phyloP scores from a whole-genome alignment of 768 basidiomycete species.

The Mycena galericulata region DNA sequence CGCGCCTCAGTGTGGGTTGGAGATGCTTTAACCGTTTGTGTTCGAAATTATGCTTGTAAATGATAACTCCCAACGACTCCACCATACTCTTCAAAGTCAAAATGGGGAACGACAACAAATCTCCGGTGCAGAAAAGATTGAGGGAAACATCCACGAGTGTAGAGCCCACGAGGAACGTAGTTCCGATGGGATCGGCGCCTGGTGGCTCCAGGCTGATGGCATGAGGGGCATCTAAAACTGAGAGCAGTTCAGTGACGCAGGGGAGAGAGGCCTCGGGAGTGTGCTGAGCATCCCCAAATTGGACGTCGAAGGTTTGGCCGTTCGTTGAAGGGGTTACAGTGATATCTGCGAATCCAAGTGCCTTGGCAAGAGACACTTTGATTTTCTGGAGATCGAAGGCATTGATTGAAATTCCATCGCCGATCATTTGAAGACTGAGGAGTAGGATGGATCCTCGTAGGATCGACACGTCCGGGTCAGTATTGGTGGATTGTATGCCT shows the following conservation, averaged over 20 bases:
- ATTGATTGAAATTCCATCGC: slow-evolving; percentile 70
- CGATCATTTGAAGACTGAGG: slow-evolving; percentile 74
- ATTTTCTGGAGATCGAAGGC: slow-evolving; percentile 66
- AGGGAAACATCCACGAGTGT: slow-evolving; percentile 73
- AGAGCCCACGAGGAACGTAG: slow-evolving; percentile 67
- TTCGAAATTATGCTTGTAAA: slow-evolving; percentile 83
- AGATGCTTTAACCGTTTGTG: slow-evolving; percentile 64
- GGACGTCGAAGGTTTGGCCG: slow-evolving; percentile 65
- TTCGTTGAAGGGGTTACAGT: slow-evolving; percentile 57
- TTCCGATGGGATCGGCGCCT: slow-evolving; percentile 55
- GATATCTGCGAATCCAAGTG: slow-evolving; percentile 68
- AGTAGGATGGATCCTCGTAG: slow-evolving; percentile 68
- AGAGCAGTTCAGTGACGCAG: slow-evolving; percentile 69
- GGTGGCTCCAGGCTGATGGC: slow-evolving; percentile 58
- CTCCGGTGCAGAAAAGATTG: slow-evolving; percentile 59
- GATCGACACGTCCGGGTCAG: slow-evolving; percentile 60
- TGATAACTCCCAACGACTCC: slow-evolving; percentile 71
- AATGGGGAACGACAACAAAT: slow-evolving; percentile 63
- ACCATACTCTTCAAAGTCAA: slow-evolving; percentile 69
- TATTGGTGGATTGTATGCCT: slow-evolving; percentile 28
- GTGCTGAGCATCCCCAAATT: slow-evolving; percentile 59
- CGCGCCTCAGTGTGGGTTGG: slow-evolving; percentile 62
- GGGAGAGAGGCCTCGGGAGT: slow-evolving; percentile 60
- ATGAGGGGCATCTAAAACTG: slow-evolving; percentile 70
- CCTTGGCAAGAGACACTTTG: slow-evolving; percentile 64